A percentile compares a stretch with the other conserved stretches of the same genome.
Evolutionary conservation across 1,284 basidiomycete species (phyloP).

Genomic region (Rhodotorula sp.): DNA sequence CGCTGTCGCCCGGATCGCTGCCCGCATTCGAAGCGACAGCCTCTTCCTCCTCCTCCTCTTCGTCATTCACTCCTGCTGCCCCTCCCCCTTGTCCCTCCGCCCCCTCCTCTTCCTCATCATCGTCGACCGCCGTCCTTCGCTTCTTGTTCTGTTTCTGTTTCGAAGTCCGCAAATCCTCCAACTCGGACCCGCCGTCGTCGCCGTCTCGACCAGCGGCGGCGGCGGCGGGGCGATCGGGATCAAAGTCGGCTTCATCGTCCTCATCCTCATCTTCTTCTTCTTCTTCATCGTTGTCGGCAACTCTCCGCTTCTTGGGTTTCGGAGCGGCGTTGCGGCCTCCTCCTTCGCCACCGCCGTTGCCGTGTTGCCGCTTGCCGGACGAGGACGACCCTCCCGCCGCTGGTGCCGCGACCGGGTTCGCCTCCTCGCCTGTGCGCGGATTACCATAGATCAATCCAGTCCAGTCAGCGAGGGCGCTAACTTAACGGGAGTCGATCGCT

Average conservation of each 20-base stretch:
- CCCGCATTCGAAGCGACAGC: background rate
- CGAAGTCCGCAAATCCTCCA: slow-evolving; percentile 26
- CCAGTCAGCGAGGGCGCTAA: background rate
- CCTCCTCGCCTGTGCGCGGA: slow-evolving; percentile 4
- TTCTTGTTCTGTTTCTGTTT: slow-evolving; percentile 9
- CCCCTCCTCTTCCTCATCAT: slow-evolving; percentile 5
- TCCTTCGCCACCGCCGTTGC: background rate
- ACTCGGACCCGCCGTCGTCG: background rate
- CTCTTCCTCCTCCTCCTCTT: background rate
- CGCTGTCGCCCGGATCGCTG: background rate
- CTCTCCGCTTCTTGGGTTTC: slow-evolving; percentile 2
- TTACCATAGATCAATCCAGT: background rate
- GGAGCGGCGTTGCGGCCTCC: background rate
- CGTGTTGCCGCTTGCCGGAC: too few relatives aligned
- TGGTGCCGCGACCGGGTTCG: background rate
- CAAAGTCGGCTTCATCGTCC: background rate
- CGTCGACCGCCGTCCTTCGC: background rate
- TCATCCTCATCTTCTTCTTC: slow-evolving; percentile 18
- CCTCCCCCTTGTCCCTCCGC: background rate
- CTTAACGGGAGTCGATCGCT: too few relatives aligned
- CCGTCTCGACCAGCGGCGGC: background rate
- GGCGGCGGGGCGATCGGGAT: background rate
- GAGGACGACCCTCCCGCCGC: background rate
- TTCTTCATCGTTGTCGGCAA: background rate
- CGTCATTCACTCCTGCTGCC: background rate